Percentiles rank a stretch among this genome's conserved stretches.
These are phyloP conservation scores for Adenanthera pavonina DNA, from an alignment of 306 rosid genomes.

Conservation along the genomic window DNA sequence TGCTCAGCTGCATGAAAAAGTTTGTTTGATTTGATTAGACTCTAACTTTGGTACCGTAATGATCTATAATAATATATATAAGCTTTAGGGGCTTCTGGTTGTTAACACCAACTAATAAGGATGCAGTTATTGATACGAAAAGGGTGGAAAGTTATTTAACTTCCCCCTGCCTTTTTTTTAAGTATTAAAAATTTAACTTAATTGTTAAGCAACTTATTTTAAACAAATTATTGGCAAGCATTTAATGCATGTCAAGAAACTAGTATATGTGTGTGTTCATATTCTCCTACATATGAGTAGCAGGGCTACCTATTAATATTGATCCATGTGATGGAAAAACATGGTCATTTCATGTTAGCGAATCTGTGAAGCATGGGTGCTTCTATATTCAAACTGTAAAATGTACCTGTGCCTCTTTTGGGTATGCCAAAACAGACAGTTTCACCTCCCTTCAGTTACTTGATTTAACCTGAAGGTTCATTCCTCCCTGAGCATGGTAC, in stretches of 20 bases:
- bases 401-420: neutral
- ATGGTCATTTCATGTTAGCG: neutral
- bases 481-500: neutral
- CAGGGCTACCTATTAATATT: neutral
- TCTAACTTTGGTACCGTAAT: constrained; percentile 20
- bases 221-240: neutral
- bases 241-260: neutral
- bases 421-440: neutral
- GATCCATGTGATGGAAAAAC: neutral
- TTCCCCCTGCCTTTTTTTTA: neutral
- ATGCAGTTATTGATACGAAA: neutral
- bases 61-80: neutral
- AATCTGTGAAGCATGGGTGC: neutral
- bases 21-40: constrained; percentile 31
- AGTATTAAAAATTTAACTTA: neutral
- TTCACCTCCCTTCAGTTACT: neutral
- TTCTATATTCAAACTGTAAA: neutral
- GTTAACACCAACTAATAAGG: neutral
- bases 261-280: constrained; percentile 1
- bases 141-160: neutral
- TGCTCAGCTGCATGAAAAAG: constrained; percentile 6
- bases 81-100: neutral
- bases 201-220: neutral
- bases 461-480: neutral
- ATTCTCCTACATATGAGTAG: neutral